Conservation (phyloP, 2,329 filamentous ascomycete species). For the Aspergillus brasiliensis region DNA sequence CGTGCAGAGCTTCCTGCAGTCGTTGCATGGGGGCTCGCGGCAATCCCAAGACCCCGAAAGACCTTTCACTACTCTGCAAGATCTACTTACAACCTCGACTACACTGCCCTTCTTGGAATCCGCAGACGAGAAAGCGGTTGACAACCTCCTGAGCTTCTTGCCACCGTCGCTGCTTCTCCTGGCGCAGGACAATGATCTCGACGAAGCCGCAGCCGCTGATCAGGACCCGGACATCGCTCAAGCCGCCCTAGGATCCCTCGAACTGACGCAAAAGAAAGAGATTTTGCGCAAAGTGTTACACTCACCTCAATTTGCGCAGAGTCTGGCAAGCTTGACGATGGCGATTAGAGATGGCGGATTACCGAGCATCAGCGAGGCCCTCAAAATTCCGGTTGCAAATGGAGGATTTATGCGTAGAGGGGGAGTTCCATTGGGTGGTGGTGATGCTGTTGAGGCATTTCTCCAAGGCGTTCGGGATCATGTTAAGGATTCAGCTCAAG, state of each 20-base stretch:
- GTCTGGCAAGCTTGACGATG: slow-evolving; percentile 78
- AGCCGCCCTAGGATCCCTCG: slow-evolving; percentile 73
- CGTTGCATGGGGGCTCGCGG: slow-evolving; percentile 64
- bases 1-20: slow-evolving; percentile 86
- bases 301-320: slow-evolving; percentile 89
- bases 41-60: slow-evolving; percentile 58
- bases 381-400: slow-evolving; percentile 78
- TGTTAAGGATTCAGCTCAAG: slow-evolving; percentile 59
- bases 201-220: slow-evolving; percentile 64
- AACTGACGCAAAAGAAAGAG: slow-evolving; percentile 73
- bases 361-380: slow-evolving; percentile 83
- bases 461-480: slow-evolving; percentile 83
- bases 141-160: slow-evolving; percentile 75
- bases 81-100: slow-evolving; percentile 75
- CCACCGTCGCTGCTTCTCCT: slow-evolving; percentile 78
- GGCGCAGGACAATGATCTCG: slow-evolving; percentile 66
- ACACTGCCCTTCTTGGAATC: slow-evolving; percentile 78
- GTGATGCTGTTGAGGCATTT: slow-evolving; percentile 87
- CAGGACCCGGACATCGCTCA: slow-evolving; percentile 68
- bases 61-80: slow-evolving; percentile 79
- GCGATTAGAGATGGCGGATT: slow-evolving; percentile 88
- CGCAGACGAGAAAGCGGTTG: slow-evolving; percentile 64
- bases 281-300: slow-evolving; percentile 80
- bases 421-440: slow-evolving; percentile 81
- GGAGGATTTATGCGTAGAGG: slow-evolving; percentile 79